Percentiles rank a stretch among this genome's conserved stretches.
Conservation (phyloP, 106 monocot genomes). For the Gastrodia elata region DNA sequence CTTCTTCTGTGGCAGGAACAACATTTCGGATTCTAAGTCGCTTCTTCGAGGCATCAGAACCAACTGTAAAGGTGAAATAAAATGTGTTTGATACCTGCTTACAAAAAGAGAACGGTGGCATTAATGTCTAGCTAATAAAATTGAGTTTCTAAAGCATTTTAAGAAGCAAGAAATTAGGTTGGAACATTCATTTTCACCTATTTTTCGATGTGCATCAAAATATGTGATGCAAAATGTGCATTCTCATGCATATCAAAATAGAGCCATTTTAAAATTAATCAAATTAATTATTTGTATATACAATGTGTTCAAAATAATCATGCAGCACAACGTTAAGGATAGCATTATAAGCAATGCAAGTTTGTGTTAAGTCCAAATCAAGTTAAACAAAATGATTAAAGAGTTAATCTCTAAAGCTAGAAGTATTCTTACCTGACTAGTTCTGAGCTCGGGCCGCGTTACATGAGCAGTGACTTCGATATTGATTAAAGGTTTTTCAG, state of each 20-base stretch:
- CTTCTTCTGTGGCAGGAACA: slow-evolving; percentile 93
- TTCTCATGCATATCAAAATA: too few species aligned
- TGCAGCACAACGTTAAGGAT: not conserved
- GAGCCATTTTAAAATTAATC: too few species aligned
- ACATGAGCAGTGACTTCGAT: slow-evolving; percentile 97
- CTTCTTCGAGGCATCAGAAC: slow-evolving; percentile 45
- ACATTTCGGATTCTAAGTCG: slow-evolving; percentile 73
- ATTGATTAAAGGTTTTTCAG: slow-evolving; percentile 72
- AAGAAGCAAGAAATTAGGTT: too few species aligned
- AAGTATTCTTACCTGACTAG: slow-evolving; percentile 53
- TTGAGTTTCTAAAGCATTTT: not conserved
- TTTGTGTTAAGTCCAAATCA: too few species aligned
- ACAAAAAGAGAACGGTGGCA: not conserved
- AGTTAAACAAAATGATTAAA: too few species aligned
- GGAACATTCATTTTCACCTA: too few species aligned
- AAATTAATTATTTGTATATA: too few species aligned
- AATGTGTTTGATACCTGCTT: slow-evolving; percentile 90
- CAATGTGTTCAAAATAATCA: too few species aligned
- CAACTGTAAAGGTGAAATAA: slow-evolving; percentile 89
- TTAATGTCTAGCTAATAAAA: not conserved
- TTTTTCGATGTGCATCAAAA: too few species aligned
- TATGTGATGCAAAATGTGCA: too few species aligned
- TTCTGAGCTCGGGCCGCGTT: slow-evolving; percentile 85
- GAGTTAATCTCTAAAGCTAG: too few species aligned
- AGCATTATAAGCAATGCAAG: not conserved